A percentile compares a stretch with the other conserved stretches of the same genome.
Conservation (phyloP, 2,329 filamentous ascomycete genomes). For the Fusarium ramigenum region DNA sequence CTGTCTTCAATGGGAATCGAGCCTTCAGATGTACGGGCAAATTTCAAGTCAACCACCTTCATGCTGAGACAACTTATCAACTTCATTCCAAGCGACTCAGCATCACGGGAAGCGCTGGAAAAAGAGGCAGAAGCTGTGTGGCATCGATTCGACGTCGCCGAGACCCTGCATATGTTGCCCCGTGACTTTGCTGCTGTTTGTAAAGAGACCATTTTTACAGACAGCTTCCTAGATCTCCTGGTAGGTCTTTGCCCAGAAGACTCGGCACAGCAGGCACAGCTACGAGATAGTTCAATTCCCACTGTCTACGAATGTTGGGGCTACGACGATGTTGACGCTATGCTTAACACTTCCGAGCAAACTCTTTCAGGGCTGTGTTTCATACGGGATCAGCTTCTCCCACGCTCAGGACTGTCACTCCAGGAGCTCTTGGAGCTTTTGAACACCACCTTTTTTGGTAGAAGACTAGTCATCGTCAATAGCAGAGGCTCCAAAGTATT, state of each 20-base stretch:
- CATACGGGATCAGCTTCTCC: neutral
- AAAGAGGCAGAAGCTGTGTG: neutral
- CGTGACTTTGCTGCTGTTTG: neutral
- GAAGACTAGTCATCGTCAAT: neutral
- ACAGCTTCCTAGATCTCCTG: neutral
- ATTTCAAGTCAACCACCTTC: neutral
- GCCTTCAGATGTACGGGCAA: neutral
- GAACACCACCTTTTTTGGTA: neutral
- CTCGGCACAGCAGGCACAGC: neutral
- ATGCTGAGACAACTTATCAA: neutral
- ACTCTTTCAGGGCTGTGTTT: neutral
- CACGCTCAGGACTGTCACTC: neutral
- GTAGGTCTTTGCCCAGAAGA: neutral
- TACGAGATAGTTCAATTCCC: neutral
- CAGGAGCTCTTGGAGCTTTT: neutral
- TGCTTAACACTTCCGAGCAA: neutral
- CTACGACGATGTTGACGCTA: neutral
- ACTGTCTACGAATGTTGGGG: neutral
- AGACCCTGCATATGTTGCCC: neutral
- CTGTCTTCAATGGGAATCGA: neutral
- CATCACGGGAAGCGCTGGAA: neutral
- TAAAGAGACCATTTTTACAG: neutral
- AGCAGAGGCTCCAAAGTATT: neutral
- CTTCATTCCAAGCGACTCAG: neutral
- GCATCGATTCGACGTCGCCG: neutral